phyloP scores from a whole-genome alignment of 805 yeast genomes.

The Candida ovalis region DNA sequence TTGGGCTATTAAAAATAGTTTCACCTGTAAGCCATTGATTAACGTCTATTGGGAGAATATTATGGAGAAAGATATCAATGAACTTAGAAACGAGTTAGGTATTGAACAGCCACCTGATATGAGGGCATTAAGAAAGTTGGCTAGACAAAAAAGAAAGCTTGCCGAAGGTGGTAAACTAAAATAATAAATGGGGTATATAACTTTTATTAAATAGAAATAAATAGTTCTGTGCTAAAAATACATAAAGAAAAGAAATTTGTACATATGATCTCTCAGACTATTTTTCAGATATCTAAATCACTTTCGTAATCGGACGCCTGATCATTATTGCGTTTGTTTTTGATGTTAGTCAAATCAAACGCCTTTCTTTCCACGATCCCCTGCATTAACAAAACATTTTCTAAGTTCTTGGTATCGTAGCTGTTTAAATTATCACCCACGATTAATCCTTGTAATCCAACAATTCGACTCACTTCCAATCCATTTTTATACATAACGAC shows the following conservation, averaged over 20 bases:
- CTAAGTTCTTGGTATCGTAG: constrained; percentile 48
- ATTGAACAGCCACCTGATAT: constrained; percentile 78
- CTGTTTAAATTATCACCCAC: constrained; percentile 37
- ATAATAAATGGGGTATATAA: too few species aligned
- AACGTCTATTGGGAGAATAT: constrained; percentile 91
- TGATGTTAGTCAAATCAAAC: constrained; percentile 25
- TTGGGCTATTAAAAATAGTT: constrained; percentile 79
- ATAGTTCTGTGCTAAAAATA: too few species aligned
- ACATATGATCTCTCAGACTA: background rate
- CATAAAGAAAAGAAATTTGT: background rate
- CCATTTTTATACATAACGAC: constrained; percentile 61
- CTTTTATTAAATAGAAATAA: too few species aligned
- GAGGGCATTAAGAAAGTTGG: constrained; percentile 52
- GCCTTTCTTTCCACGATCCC: constrained; percentile 36
- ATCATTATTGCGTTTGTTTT: constrained; percentile 6
- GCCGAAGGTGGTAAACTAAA: too few species aligned
- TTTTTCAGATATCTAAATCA: constrained; percentile 31
- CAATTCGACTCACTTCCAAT: constrained; percentile 51
- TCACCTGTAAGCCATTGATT: constrained; percentile 68
- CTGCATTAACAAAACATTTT: constrained; percentile 33
- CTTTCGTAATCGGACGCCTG: constrained; percentile 33
- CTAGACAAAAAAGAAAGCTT: constrained; percentile 17
- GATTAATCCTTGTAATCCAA: constrained; percentile 66
- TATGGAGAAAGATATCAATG: constrained; percentile 67
- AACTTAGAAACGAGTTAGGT: constrained; percentile 66